Percentiles rank a stretch among this genome's conserved stretches.
phyloP scores from a whole-genome alignment of 495 filamentous ascomycete species.

The Xylona heveae region DNA sequence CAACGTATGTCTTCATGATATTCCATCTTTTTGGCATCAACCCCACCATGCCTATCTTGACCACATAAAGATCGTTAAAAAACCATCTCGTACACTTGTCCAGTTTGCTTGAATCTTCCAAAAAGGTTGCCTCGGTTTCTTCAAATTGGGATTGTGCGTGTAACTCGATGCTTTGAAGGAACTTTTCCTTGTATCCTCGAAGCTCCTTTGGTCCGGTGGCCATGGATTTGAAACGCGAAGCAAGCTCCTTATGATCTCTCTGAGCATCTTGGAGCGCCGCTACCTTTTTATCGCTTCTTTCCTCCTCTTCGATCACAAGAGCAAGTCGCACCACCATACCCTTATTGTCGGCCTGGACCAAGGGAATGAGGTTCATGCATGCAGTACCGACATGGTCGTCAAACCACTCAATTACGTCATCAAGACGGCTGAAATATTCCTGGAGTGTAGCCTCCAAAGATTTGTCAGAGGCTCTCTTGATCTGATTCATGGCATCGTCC shows the following conservation, averaged over 20 bases:
- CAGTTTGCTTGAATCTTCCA: slow-evolving; percentile 60
- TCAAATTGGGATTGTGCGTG: slow-evolving; percentile 54
- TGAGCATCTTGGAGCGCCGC: slow-evolving; percentile 82
- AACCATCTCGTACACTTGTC: slow-evolving; percentile 82
- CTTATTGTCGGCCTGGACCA: slow-evolving; percentile 65
- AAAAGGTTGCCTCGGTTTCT: slow-evolving; percentile 50
- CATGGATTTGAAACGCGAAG: slow-evolving; percentile 81
- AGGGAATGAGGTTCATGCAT: slow-evolving; percentile 71
- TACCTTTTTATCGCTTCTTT: slow-evolving; percentile 83
- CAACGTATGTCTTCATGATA: slow-evolving; percentile 72
- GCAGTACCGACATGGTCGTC: slow-evolving; percentile 82
- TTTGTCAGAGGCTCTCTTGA: slow-evolving; percentile 46
- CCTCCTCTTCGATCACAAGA: slow-evolving; percentile 82
- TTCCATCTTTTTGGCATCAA: slow-evolving; percentile 96
- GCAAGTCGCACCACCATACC: slow-evolving; percentile 81
- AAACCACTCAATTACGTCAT: slow-evolving; percentile 77
- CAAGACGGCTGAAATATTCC: slow-evolving; percentile 74
- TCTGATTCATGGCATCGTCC: slow-evolving; percentile 92
- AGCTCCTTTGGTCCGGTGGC: slow-evolving; percentile 74
- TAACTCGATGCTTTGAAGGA: slow-evolving; percentile 56
- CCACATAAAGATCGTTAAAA: slow-evolving; percentile 89
- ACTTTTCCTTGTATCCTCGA: slow-evolving; percentile 94
- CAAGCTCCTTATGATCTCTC: slow-evolving; percentile 85
- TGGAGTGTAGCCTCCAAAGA: slow-evolving; percentile 59
- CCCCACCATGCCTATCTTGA: slow-evolving; percentile 69